A percentile compares a stretch with the other conserved stretches of the same genome.
Conservation (phyloP, 208 protist genomes). For the Leishmania gerbilli region DNA sequence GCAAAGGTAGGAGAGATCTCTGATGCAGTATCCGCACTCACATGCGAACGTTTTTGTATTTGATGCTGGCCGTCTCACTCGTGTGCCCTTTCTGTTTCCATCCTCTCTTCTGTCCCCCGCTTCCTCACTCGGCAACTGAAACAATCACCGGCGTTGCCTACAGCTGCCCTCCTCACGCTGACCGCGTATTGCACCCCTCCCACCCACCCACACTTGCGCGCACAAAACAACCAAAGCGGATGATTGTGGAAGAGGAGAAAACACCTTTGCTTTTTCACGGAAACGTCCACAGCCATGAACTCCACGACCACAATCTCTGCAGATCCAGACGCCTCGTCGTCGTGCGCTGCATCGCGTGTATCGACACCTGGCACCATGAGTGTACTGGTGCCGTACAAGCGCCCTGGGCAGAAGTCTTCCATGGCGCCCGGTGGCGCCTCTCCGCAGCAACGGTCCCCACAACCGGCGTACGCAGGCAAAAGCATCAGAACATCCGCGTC, state of each 20-base stretch:
- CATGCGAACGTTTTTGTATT: neutral
- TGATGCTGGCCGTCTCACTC: neutral
- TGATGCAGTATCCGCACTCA: no score
- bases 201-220: neutral
- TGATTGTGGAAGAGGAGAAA: neutral
- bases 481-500: neutral
- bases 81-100: neutral
- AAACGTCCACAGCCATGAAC: neutral
- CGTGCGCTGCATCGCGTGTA: neutral
- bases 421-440: neutral
- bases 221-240: neutral
- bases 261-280: neutral
- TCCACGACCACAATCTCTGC: neutral
- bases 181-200: neutral
- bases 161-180: neutral
- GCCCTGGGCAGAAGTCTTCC: neutral
- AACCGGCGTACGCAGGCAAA: neutral
- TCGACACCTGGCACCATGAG: slow-evolving; percentile 11
- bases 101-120: neutral
- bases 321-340: neutral
- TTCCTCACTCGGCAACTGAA: neutral
- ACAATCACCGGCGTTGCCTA: neutral
- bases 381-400: slow-evolving; percentile 22
- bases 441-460: neutral
- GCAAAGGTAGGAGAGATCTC: neutral